These are phyloP conservation scores for Asterella californica DNA, from an alignment of 225 moss, liverwort and hornwort genomes.

Conservation along the genomic window DNA sequence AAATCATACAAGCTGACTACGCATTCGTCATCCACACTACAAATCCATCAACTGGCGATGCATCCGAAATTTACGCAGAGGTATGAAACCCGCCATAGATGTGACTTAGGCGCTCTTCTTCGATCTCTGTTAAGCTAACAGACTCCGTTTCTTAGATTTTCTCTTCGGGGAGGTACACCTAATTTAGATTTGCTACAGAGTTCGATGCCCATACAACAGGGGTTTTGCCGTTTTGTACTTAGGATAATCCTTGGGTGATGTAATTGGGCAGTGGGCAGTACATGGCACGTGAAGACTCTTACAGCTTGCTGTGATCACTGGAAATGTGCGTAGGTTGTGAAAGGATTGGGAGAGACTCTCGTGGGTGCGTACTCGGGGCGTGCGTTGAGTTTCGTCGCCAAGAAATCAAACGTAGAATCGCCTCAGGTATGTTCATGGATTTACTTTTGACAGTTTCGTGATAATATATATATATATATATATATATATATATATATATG, in stretches of 20 bases:
- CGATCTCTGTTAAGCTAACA: no score
- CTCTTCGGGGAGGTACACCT: no score
- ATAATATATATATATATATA: no score
- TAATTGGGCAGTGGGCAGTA: background rate
- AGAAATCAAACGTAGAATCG: constrained; percentile 61
- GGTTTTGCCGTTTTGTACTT: background rate
- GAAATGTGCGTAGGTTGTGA: constrained; percentile 57
- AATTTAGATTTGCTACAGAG: background rate
- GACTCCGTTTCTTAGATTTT: no score
- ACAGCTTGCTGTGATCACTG: background rate
- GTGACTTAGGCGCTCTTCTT: no score
- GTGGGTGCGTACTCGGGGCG: constrained; percentile 97
- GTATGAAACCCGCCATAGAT: constrained; percentile 27
- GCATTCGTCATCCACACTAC: constrained; percentile 92
- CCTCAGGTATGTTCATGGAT: constrained; percentile 44
- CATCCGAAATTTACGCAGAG: constrained; percentile 89
- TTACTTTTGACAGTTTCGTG: background rate
- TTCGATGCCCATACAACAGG: background rate
- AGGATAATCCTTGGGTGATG: background rate
- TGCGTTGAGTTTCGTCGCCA: constrained; percentile 80
- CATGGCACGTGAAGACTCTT: background rate
- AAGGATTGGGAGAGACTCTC: constrained; percentile 91
- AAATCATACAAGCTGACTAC: constrained; percentile 87
- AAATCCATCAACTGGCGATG: constrained; percentile 75
- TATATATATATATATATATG: background rate